These are phyloP conservation scores for Citrus sinensis DNA, from an alignment of 345 rosid species.

Conservation along the genomic window DVS_A1.0 CM039167.1:9750001-9750500, in stretches of 20 bases:
- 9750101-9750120: background rate
- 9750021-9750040: constrained; percentile 99
- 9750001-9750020: constrained; percentile 98
- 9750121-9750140: constrained; percentile 14
- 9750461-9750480: background rate
- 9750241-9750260: constrained; percentile 25
- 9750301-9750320: background rate
- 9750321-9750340: background rate
- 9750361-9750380: constrained; percentile 15
- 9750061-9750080: constrained; percentile 95
- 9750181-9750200: constrained; percentile 96
- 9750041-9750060: constrained; percentile 99
- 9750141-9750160: constrained; percentile 13
- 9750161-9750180: constrained; percentile 77
- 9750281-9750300: background rate
- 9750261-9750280: constrained; percentile 7
- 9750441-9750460: background rate
- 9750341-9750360: background rate
- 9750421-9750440: background rate
- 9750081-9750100: constrained; percentile 67
- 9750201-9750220: constrained; percentile 99
- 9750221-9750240: constrained; percentile 99
- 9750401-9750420: background rate
- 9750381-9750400: constrained; percentile 4
- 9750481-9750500: background rate